Evolutionary conservation across 2,329 filamentous ascomycete genomes (phyloP), one percentile per base, ranked within the genome.

Genomic region (Periconia sp.): DNA sequence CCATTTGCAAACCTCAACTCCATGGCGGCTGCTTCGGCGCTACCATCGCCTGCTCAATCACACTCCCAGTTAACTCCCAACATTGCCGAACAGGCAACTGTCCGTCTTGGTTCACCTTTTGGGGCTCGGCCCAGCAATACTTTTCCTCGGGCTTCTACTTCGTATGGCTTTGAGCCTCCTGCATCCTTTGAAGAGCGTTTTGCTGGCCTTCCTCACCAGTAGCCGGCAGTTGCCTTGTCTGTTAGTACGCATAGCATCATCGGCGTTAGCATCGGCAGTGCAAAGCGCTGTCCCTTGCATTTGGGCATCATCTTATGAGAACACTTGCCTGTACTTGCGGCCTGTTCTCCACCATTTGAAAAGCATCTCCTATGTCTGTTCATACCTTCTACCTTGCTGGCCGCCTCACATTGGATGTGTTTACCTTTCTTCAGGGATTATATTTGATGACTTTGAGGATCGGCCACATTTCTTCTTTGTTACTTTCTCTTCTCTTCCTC

Each of bases 81-180:
- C 19, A 44, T 54, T 5, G 64, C 63, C 33, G 70, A 68, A n/a
- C 75, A 77, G 53, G 71, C 71, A 2, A 73, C 75, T 1, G 71
- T 75, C 42, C 76, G 79, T 35, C 71, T 81, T 1, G 77, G 78
- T 8, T 80, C 78, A 41, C 79, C 79, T 1, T 81, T 81, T 55
- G 70, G 70, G 40, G 73, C 75, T 50, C 69, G 71, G 23, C 63
- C 76, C 7, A 70, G 62, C 48, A 79, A 79, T 56, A 81, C 78
- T 6, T 81, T 81, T 55, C 78, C 78, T 15, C 74, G 79, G 47
- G 73, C 73, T 53, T 73, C 69, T 23, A 66, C 69, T 8, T 68
- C 71, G 14, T 69, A 71, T 47, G 65, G 67, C 46, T 74, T 75
- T 41, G 72, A 75, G 55, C 62, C 64, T 37, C 61, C 19, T 31